These are phyloP conservation scores for Aspergillus panamensis DNA, from an alignment of 495 filamentous ascomycete species.

Conservation along the genomic window DNA sequence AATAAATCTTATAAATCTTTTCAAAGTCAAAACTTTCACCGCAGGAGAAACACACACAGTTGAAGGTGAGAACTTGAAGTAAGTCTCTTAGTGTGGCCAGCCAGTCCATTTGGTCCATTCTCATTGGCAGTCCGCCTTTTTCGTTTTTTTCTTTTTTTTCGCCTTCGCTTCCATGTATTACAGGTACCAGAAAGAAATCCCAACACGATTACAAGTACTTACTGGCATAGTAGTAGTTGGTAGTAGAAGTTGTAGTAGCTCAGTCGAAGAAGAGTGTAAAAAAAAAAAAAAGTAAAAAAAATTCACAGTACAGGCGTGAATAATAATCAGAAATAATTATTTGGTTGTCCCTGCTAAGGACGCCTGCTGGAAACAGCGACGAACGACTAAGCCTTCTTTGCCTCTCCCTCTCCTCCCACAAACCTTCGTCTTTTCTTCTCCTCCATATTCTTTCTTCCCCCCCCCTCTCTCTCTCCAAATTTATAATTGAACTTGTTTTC, in stretches of 20 bases:
- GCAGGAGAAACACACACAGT: background rate
- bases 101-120: background rate
- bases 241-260: background rate
- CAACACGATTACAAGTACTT: background rate
- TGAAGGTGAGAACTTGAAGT: no score
- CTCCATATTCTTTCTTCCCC: conserved; percentile 33
- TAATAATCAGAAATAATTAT: background rate
- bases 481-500: conserved; percentile 20
- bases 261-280: background rate
- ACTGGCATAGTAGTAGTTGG: background rate
- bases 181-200: background rate
- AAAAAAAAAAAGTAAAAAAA: background rate
- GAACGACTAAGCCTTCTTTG: conserved; percentile 34
- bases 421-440: conserved; percentile 30
- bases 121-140: background rate
- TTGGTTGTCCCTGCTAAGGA: background rate
- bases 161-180: conserved; percentile 4
- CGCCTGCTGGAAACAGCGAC: conserved; percentile 3
- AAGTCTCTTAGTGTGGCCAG: background rate
- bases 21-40: background rate
- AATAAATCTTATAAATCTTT: background rate
- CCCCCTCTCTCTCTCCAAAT: conserved; percentile 23
- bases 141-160: conserved; percentile 12
- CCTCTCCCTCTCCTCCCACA: conserved; percentile 31
- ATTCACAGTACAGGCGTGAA: background rate